Percentiles rank a stretch among this genome's conserved stretches.
phyloP scores from a whole-genome alignment of 179 eudicot genomes.

The Amaranthus tricolor region DNA sequence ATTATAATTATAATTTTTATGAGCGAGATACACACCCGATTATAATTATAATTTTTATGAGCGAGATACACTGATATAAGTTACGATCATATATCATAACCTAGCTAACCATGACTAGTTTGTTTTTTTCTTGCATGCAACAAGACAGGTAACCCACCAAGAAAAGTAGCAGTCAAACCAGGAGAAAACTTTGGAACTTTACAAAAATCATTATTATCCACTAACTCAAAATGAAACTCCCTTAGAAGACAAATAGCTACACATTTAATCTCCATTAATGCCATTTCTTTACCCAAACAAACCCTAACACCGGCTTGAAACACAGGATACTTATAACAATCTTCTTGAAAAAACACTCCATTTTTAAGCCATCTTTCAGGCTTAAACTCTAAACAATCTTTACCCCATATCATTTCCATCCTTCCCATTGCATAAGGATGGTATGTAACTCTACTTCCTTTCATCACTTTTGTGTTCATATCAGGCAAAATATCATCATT shows the following conservation, averaged over 20 bases:
- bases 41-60: too few species aligned
- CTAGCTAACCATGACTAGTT: neutral
- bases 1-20: too few species aligned
- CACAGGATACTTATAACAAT: conserved; percentile 58
- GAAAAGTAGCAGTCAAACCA: conserved; percentile 61
- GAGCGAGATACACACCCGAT: too few species aligned
- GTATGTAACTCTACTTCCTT: conserved; percentile 56
- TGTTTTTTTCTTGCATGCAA: conserved; percentile 24
- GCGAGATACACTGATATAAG: neutral
- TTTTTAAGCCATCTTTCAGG: conserved; percentile 72
- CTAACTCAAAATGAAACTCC: conserved; percentile 38
- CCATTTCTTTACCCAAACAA: conserved; percentile 83
- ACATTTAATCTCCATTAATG: conserved; percentile 51
- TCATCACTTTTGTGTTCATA: conserved; percentile 33
- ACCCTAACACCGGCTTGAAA: conserved; percentile 73
- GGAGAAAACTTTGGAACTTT: conserved; percentile 50
- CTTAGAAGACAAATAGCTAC: conserved; percentile 41
- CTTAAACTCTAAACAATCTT: conserved; percentile 59
- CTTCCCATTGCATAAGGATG: conserved; percentile 72
- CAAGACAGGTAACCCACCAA: conserved; percentile 42
- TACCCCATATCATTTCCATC: conserved; percentile 71
- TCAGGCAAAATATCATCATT: conserved; percentile 52
- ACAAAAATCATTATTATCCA: neutral
- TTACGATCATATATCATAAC: neutral
- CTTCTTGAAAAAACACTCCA: conserved; percentile 45